A percentile compares a stretch with the other conserved stretches of the same genome.
These are phyloP conservation scores for Babesia bovis DNA, from an alignment of 169 alveolate genomes.

Conservation along the genomic window DNA sequence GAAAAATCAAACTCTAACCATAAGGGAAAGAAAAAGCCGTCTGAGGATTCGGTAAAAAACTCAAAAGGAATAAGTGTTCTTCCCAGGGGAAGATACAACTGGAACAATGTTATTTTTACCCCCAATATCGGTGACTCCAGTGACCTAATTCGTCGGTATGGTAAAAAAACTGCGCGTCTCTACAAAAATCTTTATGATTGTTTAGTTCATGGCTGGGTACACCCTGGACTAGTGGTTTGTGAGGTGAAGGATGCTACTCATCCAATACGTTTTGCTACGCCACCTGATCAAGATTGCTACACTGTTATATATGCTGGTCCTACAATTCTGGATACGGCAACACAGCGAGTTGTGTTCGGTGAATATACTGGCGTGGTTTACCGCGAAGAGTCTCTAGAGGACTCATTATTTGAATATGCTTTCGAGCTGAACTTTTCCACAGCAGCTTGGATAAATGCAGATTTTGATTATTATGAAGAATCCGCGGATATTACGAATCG, in stretches of 20 bases:
- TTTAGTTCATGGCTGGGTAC: slow-evolving; percentile 76
- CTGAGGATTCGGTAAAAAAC: background rate
- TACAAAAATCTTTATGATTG: slow-evolving; percentile 72
- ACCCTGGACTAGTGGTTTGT: slow-evolving; percentile 76
- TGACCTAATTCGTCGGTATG: slow-evolving; percentile 56
- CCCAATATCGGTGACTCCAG: slow-evolving; percentile 76
- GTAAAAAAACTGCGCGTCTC: slow-evolving; percentile 45
- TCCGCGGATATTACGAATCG: slow-evolving; percentile 70
- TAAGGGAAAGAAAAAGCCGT: background rate
- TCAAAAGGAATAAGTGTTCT: no score
- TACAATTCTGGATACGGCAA: slow-evolving; percentile 61
- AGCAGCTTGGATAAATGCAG: slow-evolving; percentile 80
- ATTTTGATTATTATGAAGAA: slow-evolving; percentile 68
- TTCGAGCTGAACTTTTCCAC: slow-evolving; percentile 81
- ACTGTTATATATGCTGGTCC: slow-evolving; percentile 84
- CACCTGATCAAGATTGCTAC: slow-evolving; percentile 82
- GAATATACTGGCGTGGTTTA: slow-evolving; percentile 85
- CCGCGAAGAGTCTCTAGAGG: slow-evolving; percentile 72
- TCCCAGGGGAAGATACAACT: slow-evolving; percentile 27
- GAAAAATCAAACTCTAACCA: background rate
- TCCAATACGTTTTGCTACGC: slow-evolving; percentile 85
- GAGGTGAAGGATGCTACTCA: slow-evolving; percentile 82
- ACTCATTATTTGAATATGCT: slow-evolving; percentile 79
- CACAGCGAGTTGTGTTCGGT: slow-evolving; percentile 79
- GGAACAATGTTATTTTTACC: slow-evolving; percentile 74